These are phyloP conservation scores for Schizopora paradoxa DNA, from an alignment of 1,284 basidiomycete genomes.

Conservation along the genomic window DNA sequence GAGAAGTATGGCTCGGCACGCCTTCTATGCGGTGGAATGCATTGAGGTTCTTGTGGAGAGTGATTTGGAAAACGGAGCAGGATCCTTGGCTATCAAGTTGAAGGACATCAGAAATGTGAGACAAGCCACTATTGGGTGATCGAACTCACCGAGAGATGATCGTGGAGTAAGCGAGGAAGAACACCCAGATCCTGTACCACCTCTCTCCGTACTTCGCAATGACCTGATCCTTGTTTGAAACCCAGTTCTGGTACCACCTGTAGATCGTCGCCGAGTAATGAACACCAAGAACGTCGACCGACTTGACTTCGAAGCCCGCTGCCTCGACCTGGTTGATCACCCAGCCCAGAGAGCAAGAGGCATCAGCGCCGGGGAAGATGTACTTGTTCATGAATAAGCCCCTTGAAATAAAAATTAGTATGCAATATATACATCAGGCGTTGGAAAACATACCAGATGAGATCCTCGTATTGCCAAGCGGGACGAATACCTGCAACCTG, in stretches of 20 bases:
- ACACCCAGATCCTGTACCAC: slow-evolving; percentile 89
- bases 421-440: background rate
- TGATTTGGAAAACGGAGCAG: slow-evolving; percentile 91
- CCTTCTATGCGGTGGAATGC: slow-evolving; percentile 86
- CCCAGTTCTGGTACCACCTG: slow-evolving; percentile 95
- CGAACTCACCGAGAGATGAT: slow-evolving; percentile 58
- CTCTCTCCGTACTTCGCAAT: slow-evolving; percentile 85
- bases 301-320: slow-evolving; percentile 96
- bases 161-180: slow-evolving; percentile 81
- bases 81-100: slow-evolving; percentile 66
- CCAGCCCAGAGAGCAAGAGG: slow-evolving; percentile 93
- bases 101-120: slow-evolving; percentile 14
- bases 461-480: slow-evolving; percentile 95
- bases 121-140: background rate
- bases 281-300: slow-evolving; percentile 93
- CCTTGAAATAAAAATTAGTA: slow-evolving; percentile 34
- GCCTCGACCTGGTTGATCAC: slow-evolving; percentile 83
- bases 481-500: slow-evolving; percentile 96
- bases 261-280: slow-evolving; percentile 95
- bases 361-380: slow-evolving; percentile 97
- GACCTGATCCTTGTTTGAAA: slow-evolving; percentile 85
- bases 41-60: slow-evolving; percentile 95
- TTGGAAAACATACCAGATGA: slow-evolving; percentile 67
- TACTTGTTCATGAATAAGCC: slow-evolving; percentile 96
- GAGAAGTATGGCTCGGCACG: slow-evolving; percentile 68